Evolutionary conservation across 2,329 filamentous ascomycete species (phyloP).

Genomic region (Arthrocladium fulminans): DNA sequence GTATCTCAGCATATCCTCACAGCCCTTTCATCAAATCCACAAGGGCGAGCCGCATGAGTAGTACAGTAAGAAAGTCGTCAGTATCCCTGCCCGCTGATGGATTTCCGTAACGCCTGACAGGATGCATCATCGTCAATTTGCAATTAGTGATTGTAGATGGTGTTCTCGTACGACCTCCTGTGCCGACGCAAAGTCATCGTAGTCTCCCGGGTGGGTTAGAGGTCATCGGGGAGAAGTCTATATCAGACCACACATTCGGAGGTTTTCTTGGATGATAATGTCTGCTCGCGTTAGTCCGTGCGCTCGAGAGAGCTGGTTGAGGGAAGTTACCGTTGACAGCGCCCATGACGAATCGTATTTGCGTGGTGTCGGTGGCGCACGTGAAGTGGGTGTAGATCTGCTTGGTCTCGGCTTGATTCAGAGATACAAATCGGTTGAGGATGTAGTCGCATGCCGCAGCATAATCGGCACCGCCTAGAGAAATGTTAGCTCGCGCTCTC

Average conservation of each 20-base stretch:
- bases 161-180: not conserved
- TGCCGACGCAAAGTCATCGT: not conserved
- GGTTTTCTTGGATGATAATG: slow-evolving; percentile 99
- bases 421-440: slow-evolving; percentile 91
- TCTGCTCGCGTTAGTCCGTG: slow-evolving; percentile 53
- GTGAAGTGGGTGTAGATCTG: slow-evolving; percentile 99
- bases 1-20: slow-evolving; percentile 7
- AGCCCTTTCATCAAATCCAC: not conserved
- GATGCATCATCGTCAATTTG: slow-evolving; percentile 3
- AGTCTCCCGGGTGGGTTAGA: not conserved
- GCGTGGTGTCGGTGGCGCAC: slow-evolving; percentile 95
- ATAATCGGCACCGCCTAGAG: slow-evolving; percentile 78
- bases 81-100: not conserved
- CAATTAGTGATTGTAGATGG: not conserved
- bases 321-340: slow-evolving; percentile 79
- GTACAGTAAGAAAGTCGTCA: slow-evolving; percentile 6
- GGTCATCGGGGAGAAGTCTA: slow-evolving; percentile 30
- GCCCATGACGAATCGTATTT: slow-evolving; percentile 99
- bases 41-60: slow-evolving; percentile 10
- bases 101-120: slow-evolving; percentile 5
- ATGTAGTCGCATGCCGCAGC: slow-evolving; percentile 96
- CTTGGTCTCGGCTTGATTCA: slow-evolving; percentile 99
- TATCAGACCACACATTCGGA: slow-evolving; percentile 93
- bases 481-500: slow-evolving; percentile 15
- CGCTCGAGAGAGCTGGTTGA: not conserved